Conservation (phyloP, 768 basidiomycete genomes). For the Lactarius indigo region DNA sequence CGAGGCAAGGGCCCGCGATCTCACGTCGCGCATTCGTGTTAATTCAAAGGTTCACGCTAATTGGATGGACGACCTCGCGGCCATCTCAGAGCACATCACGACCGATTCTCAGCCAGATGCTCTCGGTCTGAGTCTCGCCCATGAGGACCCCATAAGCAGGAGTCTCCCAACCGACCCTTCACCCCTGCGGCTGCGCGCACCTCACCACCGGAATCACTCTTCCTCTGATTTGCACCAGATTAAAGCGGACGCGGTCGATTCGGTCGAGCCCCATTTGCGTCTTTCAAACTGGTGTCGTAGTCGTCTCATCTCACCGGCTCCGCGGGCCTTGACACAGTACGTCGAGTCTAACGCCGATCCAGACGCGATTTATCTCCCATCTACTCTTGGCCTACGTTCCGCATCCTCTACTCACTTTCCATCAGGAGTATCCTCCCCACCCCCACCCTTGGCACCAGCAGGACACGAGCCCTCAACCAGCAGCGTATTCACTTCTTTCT, state of each 20-base stretch:
- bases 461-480: conserved; percentile 37
- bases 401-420: conserved; percentile 23
- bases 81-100: conserved; percentile 33
- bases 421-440: conserved; percentile 24
- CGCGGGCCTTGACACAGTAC: conserved; percentile 73
- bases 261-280: conserved; percentile 42
- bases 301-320: conserved; percentile 61
- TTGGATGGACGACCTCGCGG: conserved; percentile 69
- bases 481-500: conserved; percentile 61
- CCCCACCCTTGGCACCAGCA: background rate
- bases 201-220: conserved; percentile 12
- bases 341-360: conserved; percentile 55
- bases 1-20: conserved; percentile 47
- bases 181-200: conserved; percentile 12
- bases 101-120: conserved; percentile 11
- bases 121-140: conserved; percentile 10
- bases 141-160: conserved; percentile 27
- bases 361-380: conserved; percentile 56
- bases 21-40: conserved; percentile 50
- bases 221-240: conserved; percentile 15
- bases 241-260: background rate
- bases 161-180: conserved; percentile 31
- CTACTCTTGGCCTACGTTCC: conserved; percentile 62
- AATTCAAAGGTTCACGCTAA: conserved; percentile 44
- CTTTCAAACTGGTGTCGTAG: conserved; percentile 51